Evolutionary conservation across 2,329 filamentous ascomycete species (phyloP).

Genomic region (Exserohilum turcica): DNA sequence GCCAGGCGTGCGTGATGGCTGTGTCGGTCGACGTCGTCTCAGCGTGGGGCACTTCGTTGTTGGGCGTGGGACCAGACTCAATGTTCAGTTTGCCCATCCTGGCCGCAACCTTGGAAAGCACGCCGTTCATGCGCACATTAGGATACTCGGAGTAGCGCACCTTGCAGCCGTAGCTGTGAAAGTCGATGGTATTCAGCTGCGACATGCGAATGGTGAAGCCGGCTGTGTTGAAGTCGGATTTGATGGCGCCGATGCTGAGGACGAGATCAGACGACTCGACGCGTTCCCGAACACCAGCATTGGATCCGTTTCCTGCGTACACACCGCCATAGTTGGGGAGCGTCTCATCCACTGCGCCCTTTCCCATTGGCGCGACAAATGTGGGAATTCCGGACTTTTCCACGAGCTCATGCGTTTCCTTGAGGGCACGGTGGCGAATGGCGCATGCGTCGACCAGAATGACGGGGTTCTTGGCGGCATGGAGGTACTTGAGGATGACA

Average conservation of each 20-base stretch:
- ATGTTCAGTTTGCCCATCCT: constrained; percentile 63
- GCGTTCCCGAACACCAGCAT: constrained; percentile 65
- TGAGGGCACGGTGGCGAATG: constrained; percentile 73
- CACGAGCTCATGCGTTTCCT: constrained; percentile 74
- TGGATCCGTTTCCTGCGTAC: constrained; percentile 79
- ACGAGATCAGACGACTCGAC: constrained; percentile 74
- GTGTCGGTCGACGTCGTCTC: constrained; percentile 40
- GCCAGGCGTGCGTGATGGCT: constrained; percentile 70
- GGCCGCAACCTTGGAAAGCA: constrained; percentile 72
- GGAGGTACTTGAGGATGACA: constrained; percentile 74
- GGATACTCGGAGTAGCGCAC: constrained; percentile 82
- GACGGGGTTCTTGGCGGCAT: constrained; percentile 73
- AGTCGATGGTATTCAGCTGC: constrained; percentile 77
- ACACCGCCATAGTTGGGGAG: constrained; percentile 80
- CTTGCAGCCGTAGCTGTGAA: constrained; percentile 74
- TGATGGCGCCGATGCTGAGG: constrained; percentile 70
- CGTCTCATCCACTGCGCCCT: constrained; percentile 79
- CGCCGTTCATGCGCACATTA: constrained; percentile 75
- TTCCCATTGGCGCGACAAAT: constrained; percentile 90
- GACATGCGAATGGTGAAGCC: constrained; percentile 82
- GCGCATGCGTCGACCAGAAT: constrained; percentile 85
- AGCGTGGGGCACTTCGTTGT: constrained; percentile 55
- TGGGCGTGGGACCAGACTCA: constrained; percentile 57
- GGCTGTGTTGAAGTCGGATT: constrained; percentile 81
- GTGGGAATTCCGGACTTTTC: constrained; percentile 76